Percentiles rank a stretch among this genome's conserved stretches.
Conservation (phyloP, 2,329 filamentous ascomycete species). For the Fusarium cicatricum region DNA sequence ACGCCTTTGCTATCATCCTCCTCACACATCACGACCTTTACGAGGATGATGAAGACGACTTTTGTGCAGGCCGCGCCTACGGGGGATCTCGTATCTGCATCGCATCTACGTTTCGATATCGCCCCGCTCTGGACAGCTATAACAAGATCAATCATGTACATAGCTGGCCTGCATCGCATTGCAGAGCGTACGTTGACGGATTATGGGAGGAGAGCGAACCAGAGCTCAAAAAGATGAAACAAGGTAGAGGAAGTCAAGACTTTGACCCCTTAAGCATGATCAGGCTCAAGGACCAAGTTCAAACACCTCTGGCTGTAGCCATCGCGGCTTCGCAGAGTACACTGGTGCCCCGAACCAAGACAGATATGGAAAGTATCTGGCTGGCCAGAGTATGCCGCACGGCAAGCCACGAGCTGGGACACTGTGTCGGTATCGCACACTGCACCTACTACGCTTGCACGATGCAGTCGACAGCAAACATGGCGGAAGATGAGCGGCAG, state of each 20-base stretch:
- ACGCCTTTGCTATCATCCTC: conserved; percentile 67
- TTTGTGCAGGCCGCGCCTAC: conserved; percentile 73
- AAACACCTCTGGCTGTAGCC: neutral
- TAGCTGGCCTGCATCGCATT: conserved; percentile 72
- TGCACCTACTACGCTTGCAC: conserved; percentile 71
- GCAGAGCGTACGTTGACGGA: conserved; percentile 56
- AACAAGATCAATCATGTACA: conserved; percentile 56
- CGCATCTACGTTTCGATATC: conserved; percentile 68
- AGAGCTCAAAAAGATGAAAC: neutral
- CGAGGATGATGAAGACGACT: conserved; percentile 71
- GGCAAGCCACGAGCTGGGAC: conserved; percentile 70
- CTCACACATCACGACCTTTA: conserved; percentile 69
- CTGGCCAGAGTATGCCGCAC: conserved; percentile 65
- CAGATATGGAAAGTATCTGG: conserved; percentile 57
- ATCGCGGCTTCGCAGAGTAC: conserved; percentile 27
- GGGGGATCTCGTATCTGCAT: conserved; percentile 69
- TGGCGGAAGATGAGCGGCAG: conserved; percentile 67
- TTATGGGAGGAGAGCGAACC: conserved; percentile 40
- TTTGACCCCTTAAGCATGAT: neutral
- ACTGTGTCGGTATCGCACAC: conserved; percentile 72
- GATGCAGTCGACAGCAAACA: conserved; percentile 67
- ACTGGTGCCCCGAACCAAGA: conserved; percentile 20
- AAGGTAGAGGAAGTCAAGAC: neutral
- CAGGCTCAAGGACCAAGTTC: neutral
- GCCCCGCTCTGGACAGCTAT: conserved; percentile 59